Base-by-base conservation (phyloP, 768 basidiomycete genomes). In the Amanita jacksonii region DNA sequence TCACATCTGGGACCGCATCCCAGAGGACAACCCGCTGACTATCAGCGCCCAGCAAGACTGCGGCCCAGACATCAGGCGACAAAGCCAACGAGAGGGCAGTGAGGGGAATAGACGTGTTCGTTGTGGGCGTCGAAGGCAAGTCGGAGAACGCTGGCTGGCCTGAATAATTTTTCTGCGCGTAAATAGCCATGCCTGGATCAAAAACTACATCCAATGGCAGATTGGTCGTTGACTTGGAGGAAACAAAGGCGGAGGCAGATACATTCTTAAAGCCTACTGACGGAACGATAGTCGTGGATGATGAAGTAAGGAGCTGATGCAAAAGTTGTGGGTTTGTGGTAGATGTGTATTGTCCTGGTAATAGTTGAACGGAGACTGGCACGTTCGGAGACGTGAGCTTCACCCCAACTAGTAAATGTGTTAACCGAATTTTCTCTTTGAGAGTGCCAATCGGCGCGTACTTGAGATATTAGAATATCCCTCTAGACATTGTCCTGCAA, bases 401-500 rank as follows among this genome's bases (percentile, higher is more conserved):
- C 49, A 74, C 75, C 51, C 86, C 87, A 48, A 90, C 87, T 90
- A 47, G 9, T 16, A 16, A 16, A 34, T 42, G 43, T 43, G 25
- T 36, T 41, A 38, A 43, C 22, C 47, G 57, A 52, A 43, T 51
- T 41, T 28, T 12, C 15, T 28, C 34, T 18, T n/a, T 46, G 36
- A 8, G 41, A 8, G 45, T 24, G 19, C 3, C 25, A n/a, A 5
- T 41, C 3, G 35, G 30, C 13, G 62, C 65, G 30, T 45, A 79
- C 84, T 67, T 53, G 84, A 81, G 16, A 71, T 74, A 56, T 88
- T 87, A 30, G 84, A 77, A 62, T 65, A 74, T 47, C 86, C 86
- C 61, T 87, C 73, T 46, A 88, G 64, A 68, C 86, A 89, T 83
- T 89, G 85, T 53, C 86, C 86, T 60, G 86, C 82, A 85, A 86